Base-by-base conservation (phyloP, 345 rosid species). In the Lumnitzera littorea region DNA sequence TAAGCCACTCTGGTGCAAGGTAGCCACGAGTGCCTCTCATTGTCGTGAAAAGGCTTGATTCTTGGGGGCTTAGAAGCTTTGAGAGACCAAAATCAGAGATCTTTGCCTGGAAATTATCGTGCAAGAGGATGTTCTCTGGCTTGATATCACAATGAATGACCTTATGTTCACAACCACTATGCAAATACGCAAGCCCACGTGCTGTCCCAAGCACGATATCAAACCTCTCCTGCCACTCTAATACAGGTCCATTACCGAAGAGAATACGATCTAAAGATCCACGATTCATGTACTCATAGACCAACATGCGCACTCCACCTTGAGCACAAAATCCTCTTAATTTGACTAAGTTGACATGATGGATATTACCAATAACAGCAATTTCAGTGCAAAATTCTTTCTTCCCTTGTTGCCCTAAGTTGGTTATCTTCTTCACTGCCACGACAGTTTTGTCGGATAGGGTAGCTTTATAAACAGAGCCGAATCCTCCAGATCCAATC, bases 21-120 rank as follows among this genome's bases (percentile, higher is more conserved):
- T 87, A 87, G 59, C 95, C 95, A 27, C 89, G 86, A n/a, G 95
- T 84, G 55, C 95, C 95, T 79, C 95, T 70, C 95, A 87, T 82
- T 8, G 88, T 82, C 9, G 95, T 87, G 78, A 87, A 84, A 0
- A 84, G 62, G 58, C 87, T 71, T 16, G 89, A 83, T 67, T 87
- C 88, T 16, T 87, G 88, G 47, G 77, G 83, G 55, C 63, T 73
- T 4, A 87, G 67, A 64, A 84, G 86, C 75, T 87, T 87, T 0
- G 95, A 87, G 58, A 87, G 78, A 51, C 95, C 95, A 43, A 87
- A 87, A 69, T 87, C 95, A 7, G 91, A 80, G 57, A 87, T 70
- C 72, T 87, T 87, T 14, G 83, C 79, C 64, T 77, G 87, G 67
- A 84, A 87, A 55, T 78, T 68, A 69, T 84, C 82, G 46, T 84